Evolutionary conservation across 2,329 filamentous ascomycete species (phyloP).

Genomic region (Fusarium sp.): DNA sequence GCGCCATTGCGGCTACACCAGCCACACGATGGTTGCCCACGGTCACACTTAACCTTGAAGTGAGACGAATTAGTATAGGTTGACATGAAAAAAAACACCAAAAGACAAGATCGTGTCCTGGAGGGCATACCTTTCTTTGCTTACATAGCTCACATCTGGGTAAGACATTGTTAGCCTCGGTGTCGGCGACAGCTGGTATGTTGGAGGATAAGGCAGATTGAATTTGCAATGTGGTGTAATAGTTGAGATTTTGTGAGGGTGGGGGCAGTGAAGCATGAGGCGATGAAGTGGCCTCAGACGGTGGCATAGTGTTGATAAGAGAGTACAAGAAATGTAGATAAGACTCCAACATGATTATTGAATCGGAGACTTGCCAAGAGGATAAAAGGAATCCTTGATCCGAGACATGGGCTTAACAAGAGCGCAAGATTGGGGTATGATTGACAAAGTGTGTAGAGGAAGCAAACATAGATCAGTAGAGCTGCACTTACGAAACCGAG

Average conservation of each 20-base stretch:
- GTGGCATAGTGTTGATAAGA: constrained; percentile 41
- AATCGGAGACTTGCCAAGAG: constrained; percentile 21
- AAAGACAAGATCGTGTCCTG: neutral
- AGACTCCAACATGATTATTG: constrained; percentile 39
- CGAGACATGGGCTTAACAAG: constrained; percentile 18
- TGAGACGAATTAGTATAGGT: constrained; percentile 23
- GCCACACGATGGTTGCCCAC: constrained; percentile 78
- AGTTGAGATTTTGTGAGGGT: constrained; percentile 27
- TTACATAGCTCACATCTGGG: constrained; percentile 82
- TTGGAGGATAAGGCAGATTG: constrained; percentile 35
- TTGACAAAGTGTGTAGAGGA: constrained; percentile 26
- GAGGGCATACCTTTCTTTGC: constrained; percentile 75
- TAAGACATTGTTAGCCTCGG: constrained; percentile 55
- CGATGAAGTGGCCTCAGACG: constrained; percentile 30
- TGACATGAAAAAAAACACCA: neutral
- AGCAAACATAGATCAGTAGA: constrained; percentile 20
- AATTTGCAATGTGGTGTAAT: constrained; percentile 20
- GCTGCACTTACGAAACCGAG: constrained; percentile 67
- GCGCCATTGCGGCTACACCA: constrained; percentile 76
- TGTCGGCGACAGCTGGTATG: constrained; percentile 29
- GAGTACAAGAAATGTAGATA: constrained; percentile 40
- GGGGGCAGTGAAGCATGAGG: constrained; percentile 37
- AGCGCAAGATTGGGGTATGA: constrained; percentile 10
- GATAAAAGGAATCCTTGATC: constrained; percentile 8
- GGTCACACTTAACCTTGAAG: constrained; percentile 79